Evolutionary conservation across 257 asterid species (phyloP).

Genomic region (Solanum bulbocastanum): DNA sequence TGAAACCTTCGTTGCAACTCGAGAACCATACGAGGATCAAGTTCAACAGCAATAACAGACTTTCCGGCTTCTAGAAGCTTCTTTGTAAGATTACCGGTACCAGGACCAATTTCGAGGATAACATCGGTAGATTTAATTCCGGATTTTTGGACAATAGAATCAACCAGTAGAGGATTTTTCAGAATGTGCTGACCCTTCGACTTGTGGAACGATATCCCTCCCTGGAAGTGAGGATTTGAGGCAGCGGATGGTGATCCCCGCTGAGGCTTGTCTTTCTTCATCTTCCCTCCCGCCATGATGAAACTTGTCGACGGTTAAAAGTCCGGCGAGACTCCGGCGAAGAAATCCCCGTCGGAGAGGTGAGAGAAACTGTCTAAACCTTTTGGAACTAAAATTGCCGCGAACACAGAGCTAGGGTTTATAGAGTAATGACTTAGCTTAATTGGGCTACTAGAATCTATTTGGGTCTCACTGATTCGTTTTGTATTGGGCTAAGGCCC

Average conservation of each 20-base stretch:
- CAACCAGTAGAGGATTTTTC: conserved; percentile 74
- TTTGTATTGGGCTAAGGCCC: neutral
- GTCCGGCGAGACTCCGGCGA: neutral
- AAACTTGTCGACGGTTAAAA: neutral
- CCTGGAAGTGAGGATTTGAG: conserved; percentile 57
- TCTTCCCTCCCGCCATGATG: conserved; percentile 91
- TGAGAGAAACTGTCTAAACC: neutral
- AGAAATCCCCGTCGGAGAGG: neutral
- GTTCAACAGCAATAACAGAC: conserved; percentile 75
- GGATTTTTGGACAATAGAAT: conserved; percentile 77
- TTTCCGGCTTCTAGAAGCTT: conserved; percentile 96
- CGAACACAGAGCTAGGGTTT: neutral
- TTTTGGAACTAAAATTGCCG: neutral
- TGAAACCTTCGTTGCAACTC: conserved; percentile 89
- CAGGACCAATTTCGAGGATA: conserved; percentile 93
- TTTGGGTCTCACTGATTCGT: neutral
- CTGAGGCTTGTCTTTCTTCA: conserved; percentile 44
- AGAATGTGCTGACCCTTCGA: conserved; percentile 93
- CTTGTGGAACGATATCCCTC: conserved; percentile 88
- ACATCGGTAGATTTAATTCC: conserved; percentile 80
- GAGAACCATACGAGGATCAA: conserved; percentile 96
- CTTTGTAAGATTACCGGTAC: conserved; percentile 93
- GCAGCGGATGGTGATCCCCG: conserved; percentile 16
- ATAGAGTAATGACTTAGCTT: neutral
- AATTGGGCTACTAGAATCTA: neutral